Percentiles rank a stretch among this genome's conserved stretches.
Evolutionary conservation across 192 early-diverging fungal genomes (phyloP).

Genomic region (Coemansia sp.): DNA sequence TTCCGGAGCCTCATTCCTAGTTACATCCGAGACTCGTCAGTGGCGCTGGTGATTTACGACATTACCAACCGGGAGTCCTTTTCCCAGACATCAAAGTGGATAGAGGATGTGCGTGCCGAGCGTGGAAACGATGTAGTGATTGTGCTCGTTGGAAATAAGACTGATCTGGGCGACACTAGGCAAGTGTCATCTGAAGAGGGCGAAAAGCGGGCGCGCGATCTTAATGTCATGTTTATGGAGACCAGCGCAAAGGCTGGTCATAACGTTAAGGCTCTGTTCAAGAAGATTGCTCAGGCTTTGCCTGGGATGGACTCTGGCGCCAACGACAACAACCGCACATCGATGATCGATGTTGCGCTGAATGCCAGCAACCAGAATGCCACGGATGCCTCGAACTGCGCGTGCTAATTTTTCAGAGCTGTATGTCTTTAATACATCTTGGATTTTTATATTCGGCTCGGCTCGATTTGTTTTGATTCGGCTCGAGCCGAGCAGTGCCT

Average conservation of each 20-base stretch:
- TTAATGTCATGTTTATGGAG: conserved; percentile 98
- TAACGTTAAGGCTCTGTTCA: conserved; percentile 97
- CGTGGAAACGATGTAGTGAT: conserved; percentile 98
- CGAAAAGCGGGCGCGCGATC: conserved; percentile 95
- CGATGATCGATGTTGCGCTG: conserved; percentile 60
- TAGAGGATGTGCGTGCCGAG: conserved; percentile 98
- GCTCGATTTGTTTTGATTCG: not conserved
- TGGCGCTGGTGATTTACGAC: conserved; percentile 97
- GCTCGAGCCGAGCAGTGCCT: not conserved
- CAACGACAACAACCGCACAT: conserved; percentile 52
- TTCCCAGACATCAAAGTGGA: conserved; percentile 96
- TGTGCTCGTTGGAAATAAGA: conserved; percentile 99
- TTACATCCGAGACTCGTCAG: conserved; percentile 98
- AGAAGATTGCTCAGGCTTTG: conserved; percentile 86
- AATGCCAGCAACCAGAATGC: conserved; percentile 49
- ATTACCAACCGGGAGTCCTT: conserved; percentile 97
- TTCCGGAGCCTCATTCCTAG: conserved; percentile 97
- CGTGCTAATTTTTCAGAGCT: conserved; percentile 25
- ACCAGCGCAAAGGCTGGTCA: conserved; percentile 99
- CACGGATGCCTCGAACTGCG: conserved; percentile 54
- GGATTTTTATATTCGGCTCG: not conserved
- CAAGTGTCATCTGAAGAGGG: conserved; percentile 96
- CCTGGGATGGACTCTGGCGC: conserved; percentile 79
- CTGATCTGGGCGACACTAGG: conserved; percentile 94
- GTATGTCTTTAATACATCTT: no score